These are phyloP conservation scores for Aristolochia fimbriata DNA, from an alignment of 164 flowering plant genomes.

Conservation along the genomic window DNA sequence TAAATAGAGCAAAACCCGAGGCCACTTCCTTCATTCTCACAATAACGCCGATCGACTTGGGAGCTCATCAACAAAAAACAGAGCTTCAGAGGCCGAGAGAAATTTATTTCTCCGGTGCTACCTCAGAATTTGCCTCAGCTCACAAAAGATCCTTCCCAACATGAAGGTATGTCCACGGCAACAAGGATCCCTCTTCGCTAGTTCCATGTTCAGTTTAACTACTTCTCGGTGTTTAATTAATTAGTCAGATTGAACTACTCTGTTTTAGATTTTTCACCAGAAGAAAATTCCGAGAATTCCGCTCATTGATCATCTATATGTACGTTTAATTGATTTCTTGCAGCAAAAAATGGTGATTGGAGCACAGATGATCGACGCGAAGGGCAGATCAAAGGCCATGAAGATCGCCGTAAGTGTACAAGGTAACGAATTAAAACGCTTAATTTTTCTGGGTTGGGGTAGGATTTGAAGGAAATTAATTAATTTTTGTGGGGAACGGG, in stretches of 20 bases:
- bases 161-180: background rate
- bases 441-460: background rate
- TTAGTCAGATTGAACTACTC: no score
- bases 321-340: background rate
- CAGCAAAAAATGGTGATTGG: conserved; percentile 3
- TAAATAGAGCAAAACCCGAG: background rate
- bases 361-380: background rate
- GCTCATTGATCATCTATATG: background rate
- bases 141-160: background rate
- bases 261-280: no score
- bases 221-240: no score
- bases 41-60: no score
- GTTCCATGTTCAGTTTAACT: no score
- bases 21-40: no score
- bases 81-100: background rate
- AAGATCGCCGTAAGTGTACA: background rate
- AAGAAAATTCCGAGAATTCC: background rate
- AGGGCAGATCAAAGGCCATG: background rate
- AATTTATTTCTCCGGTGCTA: background rate
- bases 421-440: background rate
- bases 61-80: background rate
- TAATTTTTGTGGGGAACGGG: no score
- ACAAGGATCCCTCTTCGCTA: no score
- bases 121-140: background rate
- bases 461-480: background rate